These are phyloP conservation scores for Phlegmacium glaucopus DNA, from an alignment of 768 basidiomycete genomes.

Conservation along the genomic window DNA sequence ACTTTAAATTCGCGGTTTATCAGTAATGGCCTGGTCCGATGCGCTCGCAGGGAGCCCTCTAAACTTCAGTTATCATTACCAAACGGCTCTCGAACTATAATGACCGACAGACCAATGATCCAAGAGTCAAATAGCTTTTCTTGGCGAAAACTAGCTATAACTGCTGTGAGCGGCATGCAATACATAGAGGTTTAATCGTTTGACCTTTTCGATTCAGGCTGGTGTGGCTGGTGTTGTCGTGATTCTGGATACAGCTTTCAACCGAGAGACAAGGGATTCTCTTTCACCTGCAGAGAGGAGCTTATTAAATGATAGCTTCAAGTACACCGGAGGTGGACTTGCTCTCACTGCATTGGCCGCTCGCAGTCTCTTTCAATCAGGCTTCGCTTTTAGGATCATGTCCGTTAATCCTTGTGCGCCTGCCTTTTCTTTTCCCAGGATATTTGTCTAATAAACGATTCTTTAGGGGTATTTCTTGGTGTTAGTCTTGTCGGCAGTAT, in stretches of 20 bases:
- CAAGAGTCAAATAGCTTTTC: conserved; percentile 29
- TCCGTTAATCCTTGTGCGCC: conserved; percentile 74
- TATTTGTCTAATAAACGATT: not conserved
- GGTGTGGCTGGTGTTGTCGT: conserved; percentile 72
- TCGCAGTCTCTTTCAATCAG: conserved; percentile 68
- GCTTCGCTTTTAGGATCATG: conserved; percentile 72
- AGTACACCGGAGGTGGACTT: conserved; percentile 81
- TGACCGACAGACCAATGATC: conserved; percentile 38
- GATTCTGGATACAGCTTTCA: conserved; percentile 60
- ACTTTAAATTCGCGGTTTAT: not conserved
- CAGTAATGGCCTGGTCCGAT: not conserved
- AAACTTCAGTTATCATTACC: not conserved
- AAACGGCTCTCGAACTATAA: conserved; percentile 40
- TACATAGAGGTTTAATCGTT: conserved; percentile 29
- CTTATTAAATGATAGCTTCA: conserved; percentile 75
- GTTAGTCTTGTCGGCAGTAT: conserved; percentile 77
- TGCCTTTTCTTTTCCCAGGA: not conserved
- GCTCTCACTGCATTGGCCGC: conserved; percentile 76
- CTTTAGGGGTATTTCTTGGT: conserved; percentile 76
- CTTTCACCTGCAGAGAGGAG: conserved; percentile 60
- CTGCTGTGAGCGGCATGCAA: conserved; percentile 21
- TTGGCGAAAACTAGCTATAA: conserved; percentile 30
- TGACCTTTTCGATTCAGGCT: conserved; percentile 42
- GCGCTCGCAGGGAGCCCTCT: conserved; percentile 6
- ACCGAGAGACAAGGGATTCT: conserved; percentile 74